These are phyloP conservation scores for Cucurbitaria berberidis DNA, from an alignment of 2,329 filamentous ascomycete species.

Conservation along the genomic window DNA sequence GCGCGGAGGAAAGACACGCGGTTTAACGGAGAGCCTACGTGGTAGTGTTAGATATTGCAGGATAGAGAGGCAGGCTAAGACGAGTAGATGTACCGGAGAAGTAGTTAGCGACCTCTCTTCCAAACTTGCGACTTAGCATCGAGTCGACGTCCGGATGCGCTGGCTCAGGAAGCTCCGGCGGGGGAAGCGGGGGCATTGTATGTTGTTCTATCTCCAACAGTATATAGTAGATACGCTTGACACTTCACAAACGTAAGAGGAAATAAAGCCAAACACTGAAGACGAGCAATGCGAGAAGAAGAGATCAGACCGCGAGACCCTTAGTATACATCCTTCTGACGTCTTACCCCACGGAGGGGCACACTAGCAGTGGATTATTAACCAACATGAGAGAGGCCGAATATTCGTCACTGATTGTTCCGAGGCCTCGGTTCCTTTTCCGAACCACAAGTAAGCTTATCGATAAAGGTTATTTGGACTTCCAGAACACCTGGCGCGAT, in stretches of 20 bases:
- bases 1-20: conserved; percentile 77
- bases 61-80: too few relatives aligned
- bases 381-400: conserved; percentile 20
- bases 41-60: conserved; percentile 1
- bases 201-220: background rate
- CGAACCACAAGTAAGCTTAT: conserved; percentile 24
- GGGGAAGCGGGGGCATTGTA: conserved; percentile 42
- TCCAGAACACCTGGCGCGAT: conserved; percentile 14
- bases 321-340: conserved; percentile 6
- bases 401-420: conserved; percentile 11
- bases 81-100: conserved; percentile 63
- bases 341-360: conserved; percentile 20
- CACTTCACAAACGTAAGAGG: background rate
- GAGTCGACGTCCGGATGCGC: conserved; percentile 66
- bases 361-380: conserved; percentile 21
- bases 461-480: conserved; percentile 28
- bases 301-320: too few relatives aligned
- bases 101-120: conserved; percentile 82
- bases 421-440: conserved; percentile 33
- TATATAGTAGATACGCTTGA: background rate
- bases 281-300: background rate
- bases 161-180: conserved; percentile 62
- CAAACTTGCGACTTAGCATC: conserved; percentile 79
- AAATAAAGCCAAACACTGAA: background rate
- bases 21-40: conserved; percentile 72